phyloP scores from a whole-genome alignment of 192 early-diverging fungal species.

The Backusella tuberculispora region DNA sequence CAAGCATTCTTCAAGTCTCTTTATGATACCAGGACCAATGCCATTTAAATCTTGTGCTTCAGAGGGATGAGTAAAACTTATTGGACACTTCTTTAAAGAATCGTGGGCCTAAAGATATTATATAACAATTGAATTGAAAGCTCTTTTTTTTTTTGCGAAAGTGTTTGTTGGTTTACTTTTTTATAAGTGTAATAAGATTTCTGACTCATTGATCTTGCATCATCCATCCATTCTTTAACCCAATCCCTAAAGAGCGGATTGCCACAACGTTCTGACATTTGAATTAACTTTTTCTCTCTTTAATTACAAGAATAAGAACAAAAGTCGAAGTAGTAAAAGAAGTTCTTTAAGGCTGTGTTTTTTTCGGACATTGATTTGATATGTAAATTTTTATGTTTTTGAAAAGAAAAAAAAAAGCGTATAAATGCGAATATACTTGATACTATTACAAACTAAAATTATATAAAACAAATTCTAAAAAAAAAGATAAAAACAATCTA shows the following conservation, averaged over 20 bases:
- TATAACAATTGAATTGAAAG: neutral
- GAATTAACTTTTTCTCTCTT: neutral
- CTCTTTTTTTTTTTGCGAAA: neutral
- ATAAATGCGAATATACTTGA: neutral
- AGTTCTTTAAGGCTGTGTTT: neutral
- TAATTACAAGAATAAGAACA: neutral
- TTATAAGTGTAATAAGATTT: slow-evolving; percentile 64
- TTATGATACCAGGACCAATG: slow-evolving; percentile 62
- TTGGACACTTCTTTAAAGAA: slow-evolving; percentile 65
- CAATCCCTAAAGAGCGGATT: slow-evolving; percentile 72
- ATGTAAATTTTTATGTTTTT: neutral
- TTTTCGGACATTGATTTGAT: neutral
- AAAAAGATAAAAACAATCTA: neutral
- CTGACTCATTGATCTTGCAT: slow-evolving; percentile 48
- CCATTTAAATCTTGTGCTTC: slow-evolving; percentile 65
- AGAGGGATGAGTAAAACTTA: slow-evolving; percentile 57
- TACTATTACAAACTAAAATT: neutral
- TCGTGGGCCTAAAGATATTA: slow-evolving; percentile 52
- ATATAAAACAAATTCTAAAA: neutral
- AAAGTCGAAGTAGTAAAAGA: neutral
- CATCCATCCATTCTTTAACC: slow-evolving; percentile 71
- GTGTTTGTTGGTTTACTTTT: slow-evolving; percentile 36
- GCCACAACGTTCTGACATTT: slow-evolving; percentile 50
- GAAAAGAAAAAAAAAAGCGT: too few relatives aligned
- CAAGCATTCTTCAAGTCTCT: slow-evolving; percentile 56